Conservation (phyloP, 148 eudicot genomes). For the Vaccinium myrtillus region DNA sequence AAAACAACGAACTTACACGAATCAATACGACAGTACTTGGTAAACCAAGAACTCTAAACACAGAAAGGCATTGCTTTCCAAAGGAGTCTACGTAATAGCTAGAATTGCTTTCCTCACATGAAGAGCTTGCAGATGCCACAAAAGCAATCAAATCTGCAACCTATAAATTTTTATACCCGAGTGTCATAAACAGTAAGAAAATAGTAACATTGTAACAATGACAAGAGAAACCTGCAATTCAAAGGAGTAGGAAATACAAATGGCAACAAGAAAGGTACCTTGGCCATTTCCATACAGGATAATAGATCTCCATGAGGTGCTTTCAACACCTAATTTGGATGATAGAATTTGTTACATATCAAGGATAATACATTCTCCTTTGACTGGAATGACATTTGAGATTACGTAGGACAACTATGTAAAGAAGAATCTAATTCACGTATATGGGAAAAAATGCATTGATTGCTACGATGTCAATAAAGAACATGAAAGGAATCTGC, state of each 20-base stretch:
- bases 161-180: constrained; percentile 30
- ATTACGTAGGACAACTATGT: neutral
- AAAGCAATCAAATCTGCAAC: constrained; percentile 95
- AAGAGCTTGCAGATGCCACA: constrained; percentile 75
- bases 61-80: constrained; percentile 92
- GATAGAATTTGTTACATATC: neutral
- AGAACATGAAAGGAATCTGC: neutral
- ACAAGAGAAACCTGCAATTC: neutral
- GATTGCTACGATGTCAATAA: neutral
- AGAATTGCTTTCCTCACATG: constrained; percentile 43
- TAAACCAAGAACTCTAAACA: constrained; percentile 83
- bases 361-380: neutral
- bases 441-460: neutral
- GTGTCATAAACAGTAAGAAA: constrained; percentile 2
- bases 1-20: constrained; percentile 56
- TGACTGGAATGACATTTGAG: neutral
- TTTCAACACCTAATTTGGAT: constrained; percentile 58
- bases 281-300: constrained; percentile 94
- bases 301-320: constrained; percentile 89
- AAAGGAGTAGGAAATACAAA: neutral
- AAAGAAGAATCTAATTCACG: neutral
- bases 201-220: neutral
- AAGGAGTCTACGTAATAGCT: constrained; percentile 66
- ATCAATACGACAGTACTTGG: constrained; percentile 74
- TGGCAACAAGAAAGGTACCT: constrained; percentile 42